Base-by-base conservation (phyloP, 225 moss, liverwort and hornwort species). In the Ulota crispa region DNA sequence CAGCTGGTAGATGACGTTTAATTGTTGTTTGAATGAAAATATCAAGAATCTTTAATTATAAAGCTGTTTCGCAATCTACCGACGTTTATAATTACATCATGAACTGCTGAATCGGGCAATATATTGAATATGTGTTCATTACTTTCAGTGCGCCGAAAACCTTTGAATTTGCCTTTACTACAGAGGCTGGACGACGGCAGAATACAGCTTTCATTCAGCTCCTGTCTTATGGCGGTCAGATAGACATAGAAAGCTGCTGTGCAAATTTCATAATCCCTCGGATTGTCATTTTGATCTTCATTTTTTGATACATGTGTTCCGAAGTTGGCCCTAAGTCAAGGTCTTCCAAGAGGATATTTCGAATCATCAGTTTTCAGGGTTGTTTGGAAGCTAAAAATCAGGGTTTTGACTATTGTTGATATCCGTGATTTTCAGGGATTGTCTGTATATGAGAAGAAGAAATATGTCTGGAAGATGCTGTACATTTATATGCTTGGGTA, bases 391-490 rank as follows among this genome's bases (percentile, higher is more conserved):
- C 18, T 34, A 31, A 47, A 32, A 23, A 36, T 37, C 47, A 61
- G 68, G 71, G 73, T 72, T 73, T 83, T 81, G 79, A 76, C 78
- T 57, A 45, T 53, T 62, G 57, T 72, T 78, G 59, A 42, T 80
- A 78, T 89, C 73, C 68, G 71, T 86, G 81, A 67, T 79, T 76
- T 76, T 64, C 94, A 97, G 97, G 95, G 95, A 70, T 89, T 97
- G 85, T 92, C 97, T 77, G 93, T 94, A 30, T 97, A 97, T 73
- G 95, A 97, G 83, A 97, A 97, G 88, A 95, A 95, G 81, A 97
- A 97, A 86, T 97, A 97, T 88, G 97, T 97, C 47, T 97, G 97
- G 97, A 97, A 97, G 89, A 95, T 97, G 97, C 90, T 97, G 30
- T 97, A 97, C 85, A 97, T 97, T 62, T 94, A 97, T 86, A 97